Conservation (phyloP, 768 basidiomycete genomes). For the Podaxis mareebaensis region DNA sequence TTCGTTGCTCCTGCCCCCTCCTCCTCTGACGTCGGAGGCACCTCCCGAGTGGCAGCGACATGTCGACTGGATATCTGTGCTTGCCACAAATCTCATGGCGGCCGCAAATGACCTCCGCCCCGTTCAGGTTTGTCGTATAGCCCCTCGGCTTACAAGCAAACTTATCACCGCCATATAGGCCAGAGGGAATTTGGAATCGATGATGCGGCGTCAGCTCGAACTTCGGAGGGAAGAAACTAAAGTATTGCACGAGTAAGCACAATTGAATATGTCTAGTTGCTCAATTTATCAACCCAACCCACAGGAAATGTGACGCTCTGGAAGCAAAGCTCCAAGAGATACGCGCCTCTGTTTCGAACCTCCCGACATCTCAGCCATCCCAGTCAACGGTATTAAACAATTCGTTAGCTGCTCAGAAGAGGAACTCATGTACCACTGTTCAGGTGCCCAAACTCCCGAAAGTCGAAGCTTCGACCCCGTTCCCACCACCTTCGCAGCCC, state of each 20-base stretch:
- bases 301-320: slow-evolving; percentile 71
- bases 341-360: slow-evolving; percentile 33
- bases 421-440: no score
- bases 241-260: slow-evolving; percentile 64
- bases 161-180: slow-evolving; percentile 46
- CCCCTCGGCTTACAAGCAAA: background rate
- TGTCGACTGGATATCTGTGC: slow-evolving; percentile 78
- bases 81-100: slow-evolving; percentile 86
- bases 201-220: slow-evolving; percentile 82
- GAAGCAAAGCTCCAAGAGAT: slow-evolving; percentile 63
- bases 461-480: no score
- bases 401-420: no score
- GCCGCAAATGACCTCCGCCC: slow-evolving; percentile 89
- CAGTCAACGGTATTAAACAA: background rate
- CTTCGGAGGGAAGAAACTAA: slow-evolving; percentile 71
- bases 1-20: slow-evolving; percentile 68
- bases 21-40: slow-evolving; percentile 43
- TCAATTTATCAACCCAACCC: slow-evolving; percentile 3
- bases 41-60: slow-evolving; percentile 73
- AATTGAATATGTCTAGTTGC: background rate
- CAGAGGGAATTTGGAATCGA: slow-evolving; percentile 73
- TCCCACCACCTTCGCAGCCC: background rate
- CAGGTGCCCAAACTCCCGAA: background rate
- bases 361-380: slow-evolving; percentile 1
- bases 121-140: slow-evolving; percentile 60